A percentile compares a stretch with the other conserved stretches of the same genome.
Conservation (phyloP, 2,329 filamentous ascomycete genomes). For the Dactylellina haptotyla region DNA sequence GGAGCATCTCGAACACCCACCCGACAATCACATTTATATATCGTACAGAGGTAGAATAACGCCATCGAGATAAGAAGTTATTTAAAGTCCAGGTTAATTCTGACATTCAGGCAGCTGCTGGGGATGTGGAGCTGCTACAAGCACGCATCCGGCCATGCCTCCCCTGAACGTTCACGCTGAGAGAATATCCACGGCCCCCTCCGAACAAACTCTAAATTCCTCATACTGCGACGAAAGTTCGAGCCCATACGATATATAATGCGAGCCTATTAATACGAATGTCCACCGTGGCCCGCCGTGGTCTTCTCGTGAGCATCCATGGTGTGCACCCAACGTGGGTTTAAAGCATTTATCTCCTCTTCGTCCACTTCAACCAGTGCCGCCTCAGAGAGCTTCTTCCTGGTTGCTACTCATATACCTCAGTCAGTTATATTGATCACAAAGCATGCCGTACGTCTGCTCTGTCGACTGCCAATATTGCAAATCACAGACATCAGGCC, state of each 20-base stretch:
- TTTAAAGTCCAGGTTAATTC: no score
- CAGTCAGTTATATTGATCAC: neutral
- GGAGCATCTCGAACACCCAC: no score
- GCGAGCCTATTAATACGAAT: constrained; percentile 42
- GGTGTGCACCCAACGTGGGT: constrained; percentile 35
- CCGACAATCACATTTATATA: no score
- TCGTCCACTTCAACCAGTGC: neutral
- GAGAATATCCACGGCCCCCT: constrained; percentile 1
- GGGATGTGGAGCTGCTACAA: no score
- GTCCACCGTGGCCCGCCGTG: no score
- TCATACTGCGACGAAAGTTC: constrained; percentile 11
- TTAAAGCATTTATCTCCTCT: neutral
- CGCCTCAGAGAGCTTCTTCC: no score
- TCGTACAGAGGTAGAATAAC: no score
- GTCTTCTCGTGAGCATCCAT: constrained; percentile 31
- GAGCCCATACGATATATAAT: constrained; percentile 39
- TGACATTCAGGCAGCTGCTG: no score
- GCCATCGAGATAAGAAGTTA: no score
- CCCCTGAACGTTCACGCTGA: constrained; percentile 9
- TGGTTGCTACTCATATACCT: no score
- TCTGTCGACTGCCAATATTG: constrained; percentile 38
- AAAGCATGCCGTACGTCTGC: constrained; percentile 36
- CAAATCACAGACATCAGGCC: constrained; percentile 14
- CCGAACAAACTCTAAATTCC: constrained; percentile 47
- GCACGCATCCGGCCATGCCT: constrained; percentile 17